Base-by-base conservation (phyloP, 805 yeast genomes). In the Henningerozyma blattae region DNA sequence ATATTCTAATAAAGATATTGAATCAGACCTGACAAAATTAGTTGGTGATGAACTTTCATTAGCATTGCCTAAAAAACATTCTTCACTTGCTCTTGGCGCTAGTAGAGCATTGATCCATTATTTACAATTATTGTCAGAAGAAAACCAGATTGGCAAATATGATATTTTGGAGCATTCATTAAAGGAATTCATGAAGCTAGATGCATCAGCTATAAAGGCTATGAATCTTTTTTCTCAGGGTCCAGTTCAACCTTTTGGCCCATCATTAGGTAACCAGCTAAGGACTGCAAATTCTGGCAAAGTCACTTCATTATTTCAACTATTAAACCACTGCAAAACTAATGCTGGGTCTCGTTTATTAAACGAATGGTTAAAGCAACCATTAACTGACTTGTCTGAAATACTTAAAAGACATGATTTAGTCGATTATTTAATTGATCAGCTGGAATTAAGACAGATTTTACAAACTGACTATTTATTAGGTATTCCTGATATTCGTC, bases 281-380 rank as follows among this genome's bases (percentile, higher is more conserved):
- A 29, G 44, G 15, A 29, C 36, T 18, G 43, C 43, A 22, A 43
- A 40, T 16, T 39, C 47, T 25, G 49, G 62, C 4, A 62, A 63
- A 45, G 68, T 71, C 40, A 54, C 74, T 0, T 80, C 93, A 8
- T 59, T 91, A 28, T 87, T 72, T 52, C 95, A 93, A 18, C 65
- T 91, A 29, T 62, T 91, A 46, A 89, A 91, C 62, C 75, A 77
- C 45, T 89, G 97, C 63, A 85, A 82, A 47, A 79, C 94, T 4
- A 68, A 75, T 2, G 85, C 91, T n/a, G 99, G 99, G 6, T 64
- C 89, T 1, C 68, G 97, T 42, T 59, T 87, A 33, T 67, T 91
- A 18, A 77, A 91, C 13, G 95, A 85, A 50, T 91, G 98, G 98
- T 66, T 91, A 40, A 91, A 89, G 50, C 98, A 91, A 57, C 99